phyloP scores from a whole-genome alignment of 169 alveolate species.

The Cryptosporidium andersoni region DNA sequence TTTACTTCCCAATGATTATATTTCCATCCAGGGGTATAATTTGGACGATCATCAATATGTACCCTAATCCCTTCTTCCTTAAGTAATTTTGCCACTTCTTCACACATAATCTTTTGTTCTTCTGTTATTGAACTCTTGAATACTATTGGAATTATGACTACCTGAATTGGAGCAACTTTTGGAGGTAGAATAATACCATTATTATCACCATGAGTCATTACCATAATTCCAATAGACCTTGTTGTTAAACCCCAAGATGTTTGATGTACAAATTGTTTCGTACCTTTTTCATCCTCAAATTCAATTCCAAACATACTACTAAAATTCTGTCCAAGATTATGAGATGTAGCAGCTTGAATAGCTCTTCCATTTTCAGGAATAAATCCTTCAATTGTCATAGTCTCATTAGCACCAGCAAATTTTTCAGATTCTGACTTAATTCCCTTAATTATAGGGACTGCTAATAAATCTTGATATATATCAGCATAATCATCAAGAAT shows the following conservation, averaged over 20 bases:
- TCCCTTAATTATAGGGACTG: constrained; percentile 99
- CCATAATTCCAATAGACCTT: constrained; percentile 93
- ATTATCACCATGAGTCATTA: constrained; percentile 97
- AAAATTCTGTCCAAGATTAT: constrained; percentile 97
- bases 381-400: constrained; percentile 96
- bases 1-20: constrained; percentile 99
- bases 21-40: constrained; percentile 99
- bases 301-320: constrained; percentile 97
- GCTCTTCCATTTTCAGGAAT: constrained; percentile 99
- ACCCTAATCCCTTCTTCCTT: constrained; percentile 74
- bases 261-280: constrained; percentile 91
- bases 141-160: constrained; percentile 93
- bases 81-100: constrained; percentile 47
- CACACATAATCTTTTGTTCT: constrained; percentile 73
- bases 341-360: constrained; percentile 98
- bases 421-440: constrained; percentile 95
- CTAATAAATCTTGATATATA: constrained; percentile 95
- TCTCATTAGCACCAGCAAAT: constrained; percentile 98
- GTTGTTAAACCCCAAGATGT: constrained; percentile 99
- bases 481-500: constrained; percentile 88
- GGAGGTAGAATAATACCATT: constrained; percentile 98
- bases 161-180: constrained; percentile 95
- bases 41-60: constrained; percentile 87
- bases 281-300: constrained; percentile 92
- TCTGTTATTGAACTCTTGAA: constrained; percentile 78